A percentile compares a stretch with the other conserved stretches of the same genome.
Evolutionary conservation across 352 stramenopile species (phyloP).

Genomic region (Thraustotheca clavata): DNA sequence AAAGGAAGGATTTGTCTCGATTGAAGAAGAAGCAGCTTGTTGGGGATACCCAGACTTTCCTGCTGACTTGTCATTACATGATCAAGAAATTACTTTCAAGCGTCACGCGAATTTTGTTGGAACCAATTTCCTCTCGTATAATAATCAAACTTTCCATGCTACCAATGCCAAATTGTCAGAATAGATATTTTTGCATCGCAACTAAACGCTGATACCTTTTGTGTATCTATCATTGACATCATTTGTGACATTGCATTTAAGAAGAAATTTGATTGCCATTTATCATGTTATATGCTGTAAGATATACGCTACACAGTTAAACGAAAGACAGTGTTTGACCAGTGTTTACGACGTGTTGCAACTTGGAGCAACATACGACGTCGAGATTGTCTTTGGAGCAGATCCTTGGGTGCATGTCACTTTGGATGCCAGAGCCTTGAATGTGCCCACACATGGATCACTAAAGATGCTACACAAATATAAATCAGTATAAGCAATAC

Average conservation of each 20-base stretch:
- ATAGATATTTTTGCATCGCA: no score
- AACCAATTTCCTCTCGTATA: neutral
- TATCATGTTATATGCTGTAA: no score
- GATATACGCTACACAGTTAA: no score
- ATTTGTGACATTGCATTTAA: no score
- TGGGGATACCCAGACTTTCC: neutral
- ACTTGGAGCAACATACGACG: neutral
- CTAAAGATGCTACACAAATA: slow-evolving; percentile 8
- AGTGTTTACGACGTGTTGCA: neutral
- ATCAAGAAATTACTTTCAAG: neutral
- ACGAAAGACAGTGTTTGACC: no score
- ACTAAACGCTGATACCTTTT: no score
- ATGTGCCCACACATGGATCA: neutral
- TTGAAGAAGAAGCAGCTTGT: slow-evolving; percentile 9
- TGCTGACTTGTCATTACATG: neutral
- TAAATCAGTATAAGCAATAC: neutral
- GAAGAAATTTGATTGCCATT: no score
- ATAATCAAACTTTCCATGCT: no score
- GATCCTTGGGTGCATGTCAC: slow-evolving; percentile 7
- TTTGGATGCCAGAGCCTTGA: neutral
- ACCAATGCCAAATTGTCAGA: no score
- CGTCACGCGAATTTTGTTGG: neutral
- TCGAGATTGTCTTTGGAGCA: neutral
- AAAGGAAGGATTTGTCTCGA: neutral
- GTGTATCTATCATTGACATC: no score